Conservation (phyloP, 306 rosid species). For the Quercus engelmannii region DNA sequence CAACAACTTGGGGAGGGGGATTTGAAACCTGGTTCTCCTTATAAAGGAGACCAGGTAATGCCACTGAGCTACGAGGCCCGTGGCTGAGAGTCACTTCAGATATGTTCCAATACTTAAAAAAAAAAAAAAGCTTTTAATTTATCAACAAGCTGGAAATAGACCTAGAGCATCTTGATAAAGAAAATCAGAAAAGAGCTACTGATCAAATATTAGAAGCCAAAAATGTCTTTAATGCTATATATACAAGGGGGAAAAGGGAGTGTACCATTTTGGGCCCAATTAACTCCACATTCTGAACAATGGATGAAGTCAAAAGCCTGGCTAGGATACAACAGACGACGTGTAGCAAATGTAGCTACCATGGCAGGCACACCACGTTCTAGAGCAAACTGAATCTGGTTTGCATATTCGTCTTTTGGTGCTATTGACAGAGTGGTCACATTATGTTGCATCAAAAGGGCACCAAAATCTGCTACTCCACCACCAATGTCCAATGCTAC, state of each 20-base stretch:
- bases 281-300: constrained; percentile 81
- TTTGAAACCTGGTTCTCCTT: too few species aligned
- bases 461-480: constrained; percentile 94
- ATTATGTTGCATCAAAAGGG: constrained; percentile 65
- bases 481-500: constrained; percentile 82
- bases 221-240: background rate
- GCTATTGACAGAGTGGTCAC: constrained; percentile 76
- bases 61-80: too few species aligned
- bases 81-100: background rate
- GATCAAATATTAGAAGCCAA: constrained; percentile 8
- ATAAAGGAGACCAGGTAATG: too few species aligned
- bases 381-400: constrained; percentile 90
- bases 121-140: background rate
- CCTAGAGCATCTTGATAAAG: constrained; percentile 13
- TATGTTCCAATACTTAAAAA: background rate
- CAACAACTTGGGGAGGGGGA: too few species aligned
- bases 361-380: constrained; percentile 96
- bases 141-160: background rate
- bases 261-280: constrained; percentile 90
- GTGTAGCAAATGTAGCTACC: constrained; percentile 68
- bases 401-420: constrained; percentile 79
- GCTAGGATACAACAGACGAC: constrained; percentile 68
- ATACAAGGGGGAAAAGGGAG: constrained; percentile 2
- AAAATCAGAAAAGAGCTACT: background rate
- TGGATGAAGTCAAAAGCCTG: constrained; percentile 94